phyloP scores from a whole-genome alignment of 2,329 filamentous ascomycete genomes.

The Lasiodiplodia sp. region DNA sequence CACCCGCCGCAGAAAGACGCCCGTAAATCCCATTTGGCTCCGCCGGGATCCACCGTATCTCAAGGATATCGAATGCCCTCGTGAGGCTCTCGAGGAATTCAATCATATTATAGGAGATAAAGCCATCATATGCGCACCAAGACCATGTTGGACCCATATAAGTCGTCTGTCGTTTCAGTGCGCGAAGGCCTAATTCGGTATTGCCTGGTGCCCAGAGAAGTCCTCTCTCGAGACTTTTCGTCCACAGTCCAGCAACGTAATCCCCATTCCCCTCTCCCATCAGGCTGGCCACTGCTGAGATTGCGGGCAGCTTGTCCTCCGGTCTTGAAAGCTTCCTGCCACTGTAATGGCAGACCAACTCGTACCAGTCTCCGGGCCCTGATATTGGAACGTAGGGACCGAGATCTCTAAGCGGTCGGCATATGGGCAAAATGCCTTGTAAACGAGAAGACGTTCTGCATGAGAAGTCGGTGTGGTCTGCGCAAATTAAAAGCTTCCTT shows the following conservation, averaged over 20 bases:
- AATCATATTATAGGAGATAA: background rate
- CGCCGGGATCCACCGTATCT: background rate
- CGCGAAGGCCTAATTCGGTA: too few relatives aligned
- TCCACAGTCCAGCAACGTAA: background rate
- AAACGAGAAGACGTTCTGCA: background rate
- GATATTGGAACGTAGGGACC: background rate
- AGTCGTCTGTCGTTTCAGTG: background rate
- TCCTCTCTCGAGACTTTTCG: background rate
- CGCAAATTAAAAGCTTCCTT: background rate
- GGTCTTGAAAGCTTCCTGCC: background rate
- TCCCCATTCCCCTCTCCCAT: background rate
- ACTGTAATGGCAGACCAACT: background rate
- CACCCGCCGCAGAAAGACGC: background rate
- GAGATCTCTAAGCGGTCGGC: background rate
- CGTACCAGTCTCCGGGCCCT: background rate
- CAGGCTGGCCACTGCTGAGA: background rate
- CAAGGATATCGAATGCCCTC: background rate
- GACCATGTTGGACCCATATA: background rate
- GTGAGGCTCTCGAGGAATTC: background rate
- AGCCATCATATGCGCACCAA: background rate
- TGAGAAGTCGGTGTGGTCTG: background rate
- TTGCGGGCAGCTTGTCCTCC: background rate
- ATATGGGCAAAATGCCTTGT: background rate
- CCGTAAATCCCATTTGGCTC: background rate
- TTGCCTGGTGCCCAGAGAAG: background rate